Evolutionary conservation across 805 yeast species (phyloP).

Genomic region (Candida ipomoeae): DNA sequence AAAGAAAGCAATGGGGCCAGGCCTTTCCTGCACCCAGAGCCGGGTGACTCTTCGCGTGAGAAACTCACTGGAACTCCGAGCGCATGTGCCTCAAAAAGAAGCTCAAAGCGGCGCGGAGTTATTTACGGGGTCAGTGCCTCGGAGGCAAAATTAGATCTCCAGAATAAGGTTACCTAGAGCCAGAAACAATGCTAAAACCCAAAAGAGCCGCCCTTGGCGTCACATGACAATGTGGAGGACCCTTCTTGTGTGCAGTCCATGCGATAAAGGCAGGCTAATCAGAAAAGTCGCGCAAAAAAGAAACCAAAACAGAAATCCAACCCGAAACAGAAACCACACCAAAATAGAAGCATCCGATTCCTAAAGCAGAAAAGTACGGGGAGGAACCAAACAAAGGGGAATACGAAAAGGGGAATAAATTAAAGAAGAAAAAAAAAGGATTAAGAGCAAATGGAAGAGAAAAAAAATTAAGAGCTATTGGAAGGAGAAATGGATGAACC

Average conservation of each 20-base stretch:
- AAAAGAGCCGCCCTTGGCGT: not conserved
- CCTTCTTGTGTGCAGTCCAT: not conserved
- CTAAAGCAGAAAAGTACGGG: not conserved
- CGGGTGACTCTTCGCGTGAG: slow-evolving; percentile 5
- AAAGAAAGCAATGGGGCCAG: not conserved
- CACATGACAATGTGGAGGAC: not conserved
- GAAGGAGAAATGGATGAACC: too few species aligned
- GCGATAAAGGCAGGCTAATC: not conserved
- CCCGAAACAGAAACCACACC: not conserved
- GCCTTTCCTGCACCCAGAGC: not conserved
- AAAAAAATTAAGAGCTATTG: too few species aligned
- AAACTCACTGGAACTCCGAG: too few species aligned
- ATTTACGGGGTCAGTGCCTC: too few species aligned
- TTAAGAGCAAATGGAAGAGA: too few species aligned
- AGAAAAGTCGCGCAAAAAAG: slow-evolving; percentile 2
- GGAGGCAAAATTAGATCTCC: too few species aligned
- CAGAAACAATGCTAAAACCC: too few species aligned
- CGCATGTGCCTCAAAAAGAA: too few species aligned
- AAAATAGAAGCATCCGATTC: not conserved
- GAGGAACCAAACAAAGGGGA: too few species aligned
- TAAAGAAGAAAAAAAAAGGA: too few species aligned
- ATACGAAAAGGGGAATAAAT: too few species aligned
- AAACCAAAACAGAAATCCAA: slow-evolving; percentile 4
- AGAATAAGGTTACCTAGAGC: not conserved
- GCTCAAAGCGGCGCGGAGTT: too few species aligned